phyloP scores from a whole-genome alignment of 805 yeast species.

The Hanseniaspora thailandica region DNA sequence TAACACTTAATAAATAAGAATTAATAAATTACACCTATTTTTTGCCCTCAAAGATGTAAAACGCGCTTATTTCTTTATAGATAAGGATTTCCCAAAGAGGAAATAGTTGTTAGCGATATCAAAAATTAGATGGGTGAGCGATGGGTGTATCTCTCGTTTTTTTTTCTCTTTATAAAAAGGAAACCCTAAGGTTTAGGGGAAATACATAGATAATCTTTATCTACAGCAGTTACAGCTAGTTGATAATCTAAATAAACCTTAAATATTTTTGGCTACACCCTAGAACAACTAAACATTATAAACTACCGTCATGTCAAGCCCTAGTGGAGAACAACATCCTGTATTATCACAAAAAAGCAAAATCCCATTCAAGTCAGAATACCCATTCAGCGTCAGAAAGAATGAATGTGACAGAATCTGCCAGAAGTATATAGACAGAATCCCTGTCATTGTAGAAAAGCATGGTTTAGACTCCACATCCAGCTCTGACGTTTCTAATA shows the following conservation, averaged over 20 bases:
- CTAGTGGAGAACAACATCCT: neutral
- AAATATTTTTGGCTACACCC: too few relatives aligned
- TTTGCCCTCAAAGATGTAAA: too few relatives aligned
- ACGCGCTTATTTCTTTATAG: too few relatives aligned
- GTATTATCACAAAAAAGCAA: conserved; percentile 15
- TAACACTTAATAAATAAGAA: too few relatives aligned
- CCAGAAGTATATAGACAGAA: conserved; percentile 78
- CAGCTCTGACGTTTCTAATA: neutral
- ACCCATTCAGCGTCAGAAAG: conserved; percentile 88
- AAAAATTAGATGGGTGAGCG: too few relatives aligned
- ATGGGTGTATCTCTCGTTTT: too few relatives aligned
- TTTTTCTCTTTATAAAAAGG: neutral
- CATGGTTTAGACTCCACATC: conserved; percentile 50
- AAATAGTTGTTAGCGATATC: neutral
- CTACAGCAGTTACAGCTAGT: too few relatives aligned
- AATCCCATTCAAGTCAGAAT: conserved; percentile 42
- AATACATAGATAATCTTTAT: too few relatives aligned
- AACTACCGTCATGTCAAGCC: neutral
- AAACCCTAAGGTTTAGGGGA: neutral
- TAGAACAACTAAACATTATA: neutral
- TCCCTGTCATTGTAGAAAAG: conserved; percentile 93
- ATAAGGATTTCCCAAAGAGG: conserved; percentile 1
- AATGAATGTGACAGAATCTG: conserved; percentile 88
- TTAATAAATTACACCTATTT: too few relatives aligned
- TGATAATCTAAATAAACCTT: too few relatives aligned